These are phyloP conservation scores for Periconia sp. DNA, from an alignment of 2,329 filamentous ascomycete genomes.

Conservation along the genomic window DNA sequence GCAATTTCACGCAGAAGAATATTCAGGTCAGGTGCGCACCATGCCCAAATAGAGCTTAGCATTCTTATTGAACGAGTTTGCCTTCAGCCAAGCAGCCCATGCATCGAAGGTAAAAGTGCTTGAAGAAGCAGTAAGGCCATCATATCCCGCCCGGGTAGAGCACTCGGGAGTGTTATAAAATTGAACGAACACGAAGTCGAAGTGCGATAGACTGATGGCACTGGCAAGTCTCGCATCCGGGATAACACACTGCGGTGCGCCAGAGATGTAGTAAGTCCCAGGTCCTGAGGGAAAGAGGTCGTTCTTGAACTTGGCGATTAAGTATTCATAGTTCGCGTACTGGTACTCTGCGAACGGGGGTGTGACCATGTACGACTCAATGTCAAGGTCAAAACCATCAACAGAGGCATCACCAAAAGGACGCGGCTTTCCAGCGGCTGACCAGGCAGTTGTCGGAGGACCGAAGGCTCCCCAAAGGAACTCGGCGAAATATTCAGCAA, in stretches of 20 bases:
- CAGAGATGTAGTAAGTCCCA: slow-evolving; percentile 58
- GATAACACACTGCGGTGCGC: slow-evolving; percentile 59
- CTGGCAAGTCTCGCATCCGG: slow-evolving; percentile 55
- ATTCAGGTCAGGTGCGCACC: slow-evolving; percentile 3
- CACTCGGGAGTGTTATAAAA: slow-evolving; percentile 62
- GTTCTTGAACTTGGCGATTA: slow-evolving; percentile 56
- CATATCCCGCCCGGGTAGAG: slow-evolving; percentile 53
- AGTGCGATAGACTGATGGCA: slow-evolving; percentile 52
- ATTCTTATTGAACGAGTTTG: slow-evolving; percentile 44
- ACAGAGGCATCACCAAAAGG: slow-evolving; percentile 55
- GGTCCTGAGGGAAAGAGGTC: slow-evolving; percentile 44
- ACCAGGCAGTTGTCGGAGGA: slow-evolving; percentile 42
- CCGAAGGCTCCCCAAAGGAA: slow-evolving; percentile 60
- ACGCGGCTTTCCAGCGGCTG: slow-evolving; percentile 45
- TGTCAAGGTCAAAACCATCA: slow-evolving; percentile 62
- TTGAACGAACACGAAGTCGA: slow-evolving; percentile 63
- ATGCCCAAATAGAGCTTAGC: slow-evolving; percentile 63
- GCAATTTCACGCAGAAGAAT: too few relatives aligned
- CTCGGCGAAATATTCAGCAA: slow-evolving; percentile 55
- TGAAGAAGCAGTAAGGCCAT: slow-evolving; percentile 27
- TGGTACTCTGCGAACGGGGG: slow-evolving; percentile 36
- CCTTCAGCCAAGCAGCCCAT: slow-evolving; percentile 49
- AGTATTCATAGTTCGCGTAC: slow-evolving; percentile 52
- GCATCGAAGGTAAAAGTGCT: slow-evolving; percentile 54
- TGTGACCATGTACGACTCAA: slow-evolving; percentile 35